Percentiles rank a stretch among this genome's conserved stretches.
These are phyloP conservation scores for Cryptosporidium ubiquitum DNA, from an alignment of 169 alveolate species.

Conservation along the genomic window DNA sequence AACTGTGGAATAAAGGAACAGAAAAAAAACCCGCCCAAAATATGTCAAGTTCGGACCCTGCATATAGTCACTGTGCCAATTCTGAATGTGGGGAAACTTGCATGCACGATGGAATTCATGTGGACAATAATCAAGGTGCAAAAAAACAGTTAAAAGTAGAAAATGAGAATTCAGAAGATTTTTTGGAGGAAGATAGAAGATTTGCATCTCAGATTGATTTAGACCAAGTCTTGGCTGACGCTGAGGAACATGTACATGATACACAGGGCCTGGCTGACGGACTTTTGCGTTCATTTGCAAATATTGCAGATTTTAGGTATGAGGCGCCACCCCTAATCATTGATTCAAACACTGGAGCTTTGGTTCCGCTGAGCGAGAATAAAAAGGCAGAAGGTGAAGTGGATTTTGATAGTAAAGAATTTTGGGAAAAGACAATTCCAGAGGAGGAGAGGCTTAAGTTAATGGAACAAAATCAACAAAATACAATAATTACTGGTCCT, in stretches of 20 bases:
- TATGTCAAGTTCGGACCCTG: slow-evolving; percentile 12
- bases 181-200: slow-evolving; percentile 63
- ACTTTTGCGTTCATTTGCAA: slow-evolving; percentile 87
- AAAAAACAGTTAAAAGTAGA: neutral
- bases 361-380: slow-evolving; percentile 7
- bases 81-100: slow-evolving; percentile 48
- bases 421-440: slow-evolving; percentile 90
- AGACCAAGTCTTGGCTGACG: slow-evolving; percentile 89
- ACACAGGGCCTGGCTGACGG: slow-evolving; percentile 88
- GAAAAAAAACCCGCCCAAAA: slow-evolving; percentile 68
- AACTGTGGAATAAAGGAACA: slow-evolving; percentile 85
- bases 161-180: neutral
- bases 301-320: slow-evolving; percentile 89
- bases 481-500: slow-evolving; percentile 87
- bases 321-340: slow-evolving; percentile 86
- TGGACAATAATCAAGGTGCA: neutral
- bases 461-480: slow-evolving; percentile 84
- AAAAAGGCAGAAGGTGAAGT: slow-evolving; percentile 76
- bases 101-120: slow-evolving; percentile 13
- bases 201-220: slow-evolving; percentile 84
- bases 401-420: slow-evolving; percentile 86
- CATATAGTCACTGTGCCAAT: slow-evolving; percentile 19
- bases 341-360: slow-evolving; percentile 58
- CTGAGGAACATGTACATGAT: slow-evolving; percentile 86
- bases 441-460: slow-evolving; percentile 87